These are phyloP conservation scores for Auricularia sp. DNA, from an alignment of 768 basidiomycete species.

Conservation along the genomic window DNA sequence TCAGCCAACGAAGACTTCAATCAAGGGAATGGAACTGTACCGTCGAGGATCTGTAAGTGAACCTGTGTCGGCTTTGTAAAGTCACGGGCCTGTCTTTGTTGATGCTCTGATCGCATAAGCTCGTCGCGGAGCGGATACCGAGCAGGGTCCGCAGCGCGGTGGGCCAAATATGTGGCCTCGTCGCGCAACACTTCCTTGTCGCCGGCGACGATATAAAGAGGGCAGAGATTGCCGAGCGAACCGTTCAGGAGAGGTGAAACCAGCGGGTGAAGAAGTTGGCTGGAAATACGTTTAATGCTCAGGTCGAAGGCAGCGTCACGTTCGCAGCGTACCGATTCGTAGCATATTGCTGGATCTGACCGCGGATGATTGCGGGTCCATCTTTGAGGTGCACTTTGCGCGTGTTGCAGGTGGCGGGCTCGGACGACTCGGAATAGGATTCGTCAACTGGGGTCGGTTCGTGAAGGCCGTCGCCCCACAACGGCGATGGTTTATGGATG, in stretches of 20 bases:
- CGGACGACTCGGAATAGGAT: not conserved
- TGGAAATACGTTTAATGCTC: constrained; percentile 10
- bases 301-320: no score
- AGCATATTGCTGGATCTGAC: constrained; percentile 81
- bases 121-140: constrained; percentile 53
- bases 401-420: constrained; percentile 27
- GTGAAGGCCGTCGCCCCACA: constrained; percentile 30
- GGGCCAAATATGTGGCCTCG: constrained; percentile 87
- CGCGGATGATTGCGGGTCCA: constrained; percentile 22
- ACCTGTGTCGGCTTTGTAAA: constrained; percentile 48
- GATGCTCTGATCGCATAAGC: constrained; percentile 37
- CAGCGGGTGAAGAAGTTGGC: constrained; percentile 57
- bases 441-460: not conserved
- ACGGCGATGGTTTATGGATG: constrained; percentile 58
- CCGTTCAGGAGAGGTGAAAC: constrained; percentile 65
- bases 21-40: constrained; percentile 19
- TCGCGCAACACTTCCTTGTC: constrained; percentile 89
- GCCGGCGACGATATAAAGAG: constrained; percentile 72
- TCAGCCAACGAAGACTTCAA: constrained; percentile 1
- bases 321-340: constrained; percentile 51
- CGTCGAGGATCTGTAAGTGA: constrained; percentile 90
- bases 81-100: constrained; percentile 34
- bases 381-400: constrained; percentile 38
- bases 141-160: constrained; percentile 81
- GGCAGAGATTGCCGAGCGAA: constrained; percentile 86